These are phyloP conservation scores for Aspergillus steynii DNA, from an alignment of 495 filamentous ascomycete species.

Conservation along the genomic window DNA sequence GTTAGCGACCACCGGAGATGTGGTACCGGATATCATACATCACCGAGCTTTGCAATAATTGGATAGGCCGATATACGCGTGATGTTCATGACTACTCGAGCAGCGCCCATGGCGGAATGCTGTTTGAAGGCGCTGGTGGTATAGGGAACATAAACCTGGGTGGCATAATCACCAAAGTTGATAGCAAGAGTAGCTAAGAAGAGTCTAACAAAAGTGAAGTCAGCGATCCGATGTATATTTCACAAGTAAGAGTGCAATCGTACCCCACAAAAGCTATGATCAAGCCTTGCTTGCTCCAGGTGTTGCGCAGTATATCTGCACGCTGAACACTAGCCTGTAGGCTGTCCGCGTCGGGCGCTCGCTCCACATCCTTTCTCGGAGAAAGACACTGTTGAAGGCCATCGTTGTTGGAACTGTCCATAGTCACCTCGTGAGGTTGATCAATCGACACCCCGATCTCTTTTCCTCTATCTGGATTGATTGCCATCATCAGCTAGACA, in stretches of 20 bases:
- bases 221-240: neutral
- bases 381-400: neutral
- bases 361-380: neutral
- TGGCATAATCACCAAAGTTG: conserved; percentile 27
- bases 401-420: neutral
- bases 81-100: conserved; percentile 27
- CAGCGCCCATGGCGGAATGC: conserved; percentile 29
- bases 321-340: conserved; percentile 25
- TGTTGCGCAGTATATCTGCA: conserved; percentile 24
- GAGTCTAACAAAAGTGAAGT: conserved; percentile 8
- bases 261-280: conserved; percentile 25
- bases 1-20: neutral
- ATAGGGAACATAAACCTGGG: conserved; percentile 24
- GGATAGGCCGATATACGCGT: conserved; percentile 27
- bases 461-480: neutral
- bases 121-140: conserved; percentile 27
- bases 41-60: conserved; percentile 28
- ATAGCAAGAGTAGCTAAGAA: conserved; percentile 26
- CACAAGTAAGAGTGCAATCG: neutral
- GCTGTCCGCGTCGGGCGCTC: conserved; percentile 6
- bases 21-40: conserved; percentile 12
- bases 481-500: neutral
- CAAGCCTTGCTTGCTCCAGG: conserved; percentile 25
- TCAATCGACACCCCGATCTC: neutral
- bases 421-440: neutral